Conservation (phyloP, 345 rosid genomes). For the Gossypium longicalyx region DNA sequence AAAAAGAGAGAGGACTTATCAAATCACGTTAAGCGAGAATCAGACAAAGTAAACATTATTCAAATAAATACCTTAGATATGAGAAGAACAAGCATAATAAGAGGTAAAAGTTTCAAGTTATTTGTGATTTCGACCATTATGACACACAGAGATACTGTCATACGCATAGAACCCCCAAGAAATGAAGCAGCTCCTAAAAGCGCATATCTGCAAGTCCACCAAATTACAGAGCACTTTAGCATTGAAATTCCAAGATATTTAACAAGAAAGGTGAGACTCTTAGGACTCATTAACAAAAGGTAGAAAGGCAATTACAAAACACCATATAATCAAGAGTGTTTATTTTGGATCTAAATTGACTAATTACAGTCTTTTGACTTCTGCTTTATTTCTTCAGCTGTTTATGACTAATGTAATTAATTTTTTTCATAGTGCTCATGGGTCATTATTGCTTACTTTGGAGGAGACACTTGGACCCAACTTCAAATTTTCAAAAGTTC, state of each 20-base stretch:
- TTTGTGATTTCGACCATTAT: slow-evolving; percentile 98
- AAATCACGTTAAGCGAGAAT: slow-evolving; percentile 16
- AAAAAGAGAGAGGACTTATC: neutral
- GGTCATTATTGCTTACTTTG: neutral
- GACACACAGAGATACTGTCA: slow-evolving; percentile 96
- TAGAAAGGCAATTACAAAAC: neutral
- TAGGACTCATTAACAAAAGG: neutral
- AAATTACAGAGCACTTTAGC: slow-evolving; percentile 16
- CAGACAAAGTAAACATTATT: neutral
- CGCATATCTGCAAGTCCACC: slow-evolving; percentile 64
- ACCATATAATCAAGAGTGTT: neutral
- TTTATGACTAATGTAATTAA: neutral
- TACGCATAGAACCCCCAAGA: slow-evolving; percentile 92
- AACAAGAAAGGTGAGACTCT: neutral
- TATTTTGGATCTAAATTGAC: neutral
- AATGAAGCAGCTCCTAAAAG: slow-evolving; percentile 97
- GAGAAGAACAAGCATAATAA: slow-evolving; percentile 97
- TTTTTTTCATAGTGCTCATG: neutral
- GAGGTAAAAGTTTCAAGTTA: slow-evolving; percentile 85
- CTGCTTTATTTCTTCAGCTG: neutral
- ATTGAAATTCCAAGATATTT: neutral
- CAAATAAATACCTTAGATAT: slow-evolving; percentile 73
- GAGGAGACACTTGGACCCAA: neutral
- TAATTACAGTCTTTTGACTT: neutral
- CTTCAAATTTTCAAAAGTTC: neutral